Percentiles rank a stretch among this genome's conserved stretches.
Conservation (phyloP, 495 filamentous ascomycete species). For the Penicillium canariense region DNA sequence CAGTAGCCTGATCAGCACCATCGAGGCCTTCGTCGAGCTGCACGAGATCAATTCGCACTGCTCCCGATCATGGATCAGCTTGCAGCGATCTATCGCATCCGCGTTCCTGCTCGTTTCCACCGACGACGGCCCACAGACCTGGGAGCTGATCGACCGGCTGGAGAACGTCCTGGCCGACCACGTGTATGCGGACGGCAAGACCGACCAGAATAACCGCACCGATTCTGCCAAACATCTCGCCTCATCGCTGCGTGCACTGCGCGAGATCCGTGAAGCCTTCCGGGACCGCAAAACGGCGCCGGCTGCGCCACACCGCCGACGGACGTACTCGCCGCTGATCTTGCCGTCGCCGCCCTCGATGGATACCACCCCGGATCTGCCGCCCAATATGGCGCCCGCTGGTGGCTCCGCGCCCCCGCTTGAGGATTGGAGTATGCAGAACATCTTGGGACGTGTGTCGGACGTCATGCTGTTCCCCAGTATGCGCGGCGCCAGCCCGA, state of each 20-base stretch:
- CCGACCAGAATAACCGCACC: conserved; percentile 32
- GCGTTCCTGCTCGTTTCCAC: conserved; percentile 46
- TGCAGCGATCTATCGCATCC: conserved; percentile 47
- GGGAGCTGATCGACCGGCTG: conserved; percentile 39
- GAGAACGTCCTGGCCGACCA: conserved; percentile 43
- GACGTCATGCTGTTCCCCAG: conserved; percentile 45
- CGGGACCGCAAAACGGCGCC: conserved; percentile 16
- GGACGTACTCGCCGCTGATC: conserved; percentile 17
- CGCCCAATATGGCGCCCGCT: conserved; percentile 11
- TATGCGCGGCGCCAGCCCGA: conserved; percentile 25
- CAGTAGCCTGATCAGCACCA: conserved; percentile 37
- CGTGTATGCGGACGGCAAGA: conserved; percentile 36
- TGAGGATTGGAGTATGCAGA: conserved; percentile 28
- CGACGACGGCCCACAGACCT: conserved; percentile 38
- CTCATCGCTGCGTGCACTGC: conserved; percentile 40
- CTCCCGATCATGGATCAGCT: conserved; percentile 49
- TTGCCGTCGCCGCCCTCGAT: conserved; percentile 31
- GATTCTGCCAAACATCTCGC: conserved; percentile 42
- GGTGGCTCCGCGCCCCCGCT: background rate
- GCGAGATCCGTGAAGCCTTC: conserved; percentile 39
- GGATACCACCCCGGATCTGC: conserved; percentile 10
- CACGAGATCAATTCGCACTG: conserved; percentile 40
- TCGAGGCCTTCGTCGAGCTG: conserved; percentile 47
- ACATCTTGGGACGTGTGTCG: conserved; percentile 35
- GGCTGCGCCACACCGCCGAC: background rate